Percentiles rank a stretch among this genome's conserved stretches.
Conservation (phyloP, 306 rosid genomes). For the Begonia loranthoides region DNA sequence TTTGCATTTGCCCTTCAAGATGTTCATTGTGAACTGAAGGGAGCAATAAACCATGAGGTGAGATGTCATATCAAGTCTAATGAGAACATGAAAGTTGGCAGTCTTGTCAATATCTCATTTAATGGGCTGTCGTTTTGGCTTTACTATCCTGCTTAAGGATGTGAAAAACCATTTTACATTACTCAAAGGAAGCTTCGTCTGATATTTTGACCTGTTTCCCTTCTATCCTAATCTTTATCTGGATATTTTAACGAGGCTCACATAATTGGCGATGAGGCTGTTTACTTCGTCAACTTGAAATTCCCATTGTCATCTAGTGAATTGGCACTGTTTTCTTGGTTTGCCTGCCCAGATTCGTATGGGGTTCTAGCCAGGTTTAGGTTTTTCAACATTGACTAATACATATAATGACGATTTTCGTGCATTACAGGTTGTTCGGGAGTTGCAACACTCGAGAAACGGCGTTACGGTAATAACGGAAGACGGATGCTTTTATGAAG, state of each 20-base stretch:
- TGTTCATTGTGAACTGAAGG: slow-evolving; percentile 20
- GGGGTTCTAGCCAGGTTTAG: slow-evolving; percentile 6
- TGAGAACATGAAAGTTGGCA: slow-evolving; percentile 25
- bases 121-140: slow-evolving; percentile 18
- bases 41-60: slow-evolving; percentile 27
- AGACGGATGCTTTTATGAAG: slow-evolving; percentile 72
- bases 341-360: slow-evolving; percentile 22
- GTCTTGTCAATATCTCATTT: slow-evolving; percentile 49
- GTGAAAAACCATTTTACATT: slow-evolving; percentile 16
- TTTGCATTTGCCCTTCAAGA: slow-evolving; percentile 25
- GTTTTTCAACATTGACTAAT: not conserved
- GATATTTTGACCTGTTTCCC: not conserved
- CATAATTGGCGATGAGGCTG: not conserved
- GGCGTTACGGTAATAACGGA: slow-evolving; percentile 78
- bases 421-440: slow-evolving; percentile 79
- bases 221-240: not conserved
- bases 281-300: too few species aligned
- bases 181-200: slow-evolving; percentile 11
- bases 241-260: not conserved
- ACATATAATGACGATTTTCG: slow-evolving; percentile 11
- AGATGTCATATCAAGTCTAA: slow-evolving; percentile 41
- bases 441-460: slow-evolving; percentile 70
- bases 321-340: slow-evolving; percentile 18
- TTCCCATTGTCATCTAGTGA: slow-evolving; percentile 8
- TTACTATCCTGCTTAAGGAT: slow-evolving; percentile 16